Conservation (phyloP, 768 basidiomycete species). For the Tricholomella constricta region DNA sequence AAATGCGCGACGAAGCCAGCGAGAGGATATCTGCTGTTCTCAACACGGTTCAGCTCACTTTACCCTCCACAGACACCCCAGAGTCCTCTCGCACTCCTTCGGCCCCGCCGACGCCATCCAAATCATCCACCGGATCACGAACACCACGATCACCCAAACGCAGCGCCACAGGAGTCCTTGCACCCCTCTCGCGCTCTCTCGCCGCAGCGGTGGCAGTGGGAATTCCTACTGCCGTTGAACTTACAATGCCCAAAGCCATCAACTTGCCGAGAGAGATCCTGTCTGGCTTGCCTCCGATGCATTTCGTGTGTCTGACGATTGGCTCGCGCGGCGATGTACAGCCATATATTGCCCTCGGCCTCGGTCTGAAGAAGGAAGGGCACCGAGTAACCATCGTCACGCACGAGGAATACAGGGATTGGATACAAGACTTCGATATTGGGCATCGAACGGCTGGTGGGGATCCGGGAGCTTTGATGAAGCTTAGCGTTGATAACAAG, state of each 20-base stretch:
- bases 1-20: conserved; percentile 46
- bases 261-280: conserved; percentile 44
- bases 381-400: conserved; percentile 61
- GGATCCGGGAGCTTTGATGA: conserved; percentile 71
- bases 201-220: conserved; percentile 30
- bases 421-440: conserved; percentile 63
- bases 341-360: conserved; percentile 59
- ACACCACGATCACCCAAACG: conserved; percentile 13
- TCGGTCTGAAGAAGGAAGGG: conserved; percentile 46
- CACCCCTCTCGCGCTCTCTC: conserved; percentile 45
- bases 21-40: conserved; percentile 30
- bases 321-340: conserved; percentile 69
- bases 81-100: background rate
- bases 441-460: conserved; percentile 64
- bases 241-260: conserved; percentile 46
- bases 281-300: conserved; percentile 35
- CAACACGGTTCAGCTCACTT: conserved; percentile 11
- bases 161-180: conserved; percentile 40
- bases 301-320: conserved; percentile 67
- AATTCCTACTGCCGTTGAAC: conserved; percentile 29
- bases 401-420: conserved; percentile 54
- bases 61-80: conserved; percentile 7
- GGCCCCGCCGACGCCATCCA: conserved; percentile 5
- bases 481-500: conserved; percentile 50
- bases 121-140: background rate